Percentiles rank a stretch among this genome's conserved stretches.
phyloP scores from a whole-genome alignment of 2,329 filamentous ascomycete genomes.

The Laburnicola sp. region DNA sequence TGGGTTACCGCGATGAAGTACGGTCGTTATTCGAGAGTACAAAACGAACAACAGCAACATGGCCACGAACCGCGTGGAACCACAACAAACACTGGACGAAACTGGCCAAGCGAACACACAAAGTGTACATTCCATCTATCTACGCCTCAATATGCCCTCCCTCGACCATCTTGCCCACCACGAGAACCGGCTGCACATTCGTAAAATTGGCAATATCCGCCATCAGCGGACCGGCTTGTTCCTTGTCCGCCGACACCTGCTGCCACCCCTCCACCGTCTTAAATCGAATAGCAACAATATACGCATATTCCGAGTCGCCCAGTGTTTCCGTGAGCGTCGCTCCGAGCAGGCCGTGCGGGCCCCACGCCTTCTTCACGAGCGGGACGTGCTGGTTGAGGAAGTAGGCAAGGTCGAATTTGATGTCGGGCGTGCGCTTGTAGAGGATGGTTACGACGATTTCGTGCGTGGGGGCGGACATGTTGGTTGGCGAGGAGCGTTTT shows the following conservation, averaged over 20 bases:
- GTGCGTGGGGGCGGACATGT: not conserved
- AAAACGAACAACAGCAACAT: not conserved
- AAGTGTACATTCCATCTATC: not conserved
- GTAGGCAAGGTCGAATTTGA: constrained; percentile 51
- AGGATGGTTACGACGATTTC: constrained; percentile 18
- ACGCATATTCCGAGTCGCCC: constrained; percentile 9
- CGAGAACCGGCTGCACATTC: constrained; percentile 35
- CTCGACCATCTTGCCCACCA: constrained; percentile 13
- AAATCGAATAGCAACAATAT: constrained; percentile 8
- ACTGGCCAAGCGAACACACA: not conserved
- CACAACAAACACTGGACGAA: not conserved
- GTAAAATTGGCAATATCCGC: constrained; percentile 36
- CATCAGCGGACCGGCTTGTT: constrained; percentile 31
- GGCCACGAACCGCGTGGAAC: constrained; percentile 67
- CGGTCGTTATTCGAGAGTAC: not conserved
- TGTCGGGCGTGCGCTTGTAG: constrained; percentile 42
- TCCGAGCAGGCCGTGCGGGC: constrained; percentile 7
- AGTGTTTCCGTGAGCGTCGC: not conserved
- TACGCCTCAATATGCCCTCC: not conserved
- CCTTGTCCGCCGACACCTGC: constrained; percentile 9
- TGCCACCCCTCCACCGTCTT: constrained; percentile 14
- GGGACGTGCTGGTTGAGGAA: constrained; percentile 50
- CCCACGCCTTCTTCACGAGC: constrained; percentile 44
- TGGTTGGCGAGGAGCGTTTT: no score
- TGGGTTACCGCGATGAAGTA: constrained; percentile 39